A percentile compares a stretch with the other conserved stretches of the same genome.
These are phyloP conservation scores for Saposhnikovia divaricata DNA, from an alignment of 129 eudicot genomes.

Conservation along the genomic window DNA sequence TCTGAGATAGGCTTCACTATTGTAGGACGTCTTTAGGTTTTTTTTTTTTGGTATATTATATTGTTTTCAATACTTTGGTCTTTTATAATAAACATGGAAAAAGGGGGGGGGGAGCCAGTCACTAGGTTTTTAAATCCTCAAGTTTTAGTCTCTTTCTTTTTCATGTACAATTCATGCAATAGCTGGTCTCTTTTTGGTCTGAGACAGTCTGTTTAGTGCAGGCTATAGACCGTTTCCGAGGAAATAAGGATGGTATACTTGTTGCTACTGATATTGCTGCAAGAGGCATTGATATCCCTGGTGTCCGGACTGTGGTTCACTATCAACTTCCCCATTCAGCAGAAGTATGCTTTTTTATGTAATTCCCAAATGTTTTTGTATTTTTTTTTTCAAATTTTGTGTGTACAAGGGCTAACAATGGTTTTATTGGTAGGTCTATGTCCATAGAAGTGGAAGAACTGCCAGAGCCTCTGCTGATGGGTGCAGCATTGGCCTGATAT, in stretches of 20 bases:
- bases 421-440: constrained; percentile 59
- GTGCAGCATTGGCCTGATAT: constrained; percentile 79
- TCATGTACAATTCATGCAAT: not conserved
- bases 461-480: constrained; percentile 98
- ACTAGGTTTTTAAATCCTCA: not conserved
- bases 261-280: constrained; percentile 97
- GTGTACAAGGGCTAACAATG: constrained; percentile 14
- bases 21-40: no score
- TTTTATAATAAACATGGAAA: no score
- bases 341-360: constrained; percentile 44
- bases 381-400: not conserved
- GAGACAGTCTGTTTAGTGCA: constrained; percentile 25
- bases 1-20: not conserved
- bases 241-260: constrained; percentile 70
- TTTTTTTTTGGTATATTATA: no score
- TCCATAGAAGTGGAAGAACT: constrained; percentile 98
- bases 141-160: not conserved
- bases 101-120: no score
- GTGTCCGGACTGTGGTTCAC: constrained; percentile 91
- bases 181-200: not conserved
- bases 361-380: not conserved
- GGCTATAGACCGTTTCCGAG: constrained; percentile 96
- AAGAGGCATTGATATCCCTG: constrained; percentile 94
- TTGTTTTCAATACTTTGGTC: no score
- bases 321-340: constrained; percentile 97